Evolutionary conservation across 179 eudicot genomes (phyloP).

Genomic region (Camellia oleifera): DNA sequence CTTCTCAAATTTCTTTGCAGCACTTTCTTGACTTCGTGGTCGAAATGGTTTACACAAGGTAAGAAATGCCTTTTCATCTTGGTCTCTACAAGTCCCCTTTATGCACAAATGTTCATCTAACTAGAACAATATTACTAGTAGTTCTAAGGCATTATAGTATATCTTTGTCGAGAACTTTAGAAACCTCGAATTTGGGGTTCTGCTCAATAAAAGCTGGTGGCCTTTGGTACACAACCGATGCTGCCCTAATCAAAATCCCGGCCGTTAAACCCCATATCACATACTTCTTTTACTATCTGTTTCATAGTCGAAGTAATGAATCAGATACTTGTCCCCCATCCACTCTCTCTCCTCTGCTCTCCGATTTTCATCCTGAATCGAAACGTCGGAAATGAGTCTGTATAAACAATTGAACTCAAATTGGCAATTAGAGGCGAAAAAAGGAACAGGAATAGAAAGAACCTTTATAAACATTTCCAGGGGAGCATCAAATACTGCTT

Average conservation of each 20-base stretch:
- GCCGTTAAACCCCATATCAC: slow-evolving; percentile 96
- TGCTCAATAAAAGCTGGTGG: slow-evolving; percentile 80
- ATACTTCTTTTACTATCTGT: slow-evolving; percentile 48
- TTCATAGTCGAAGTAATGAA: slow-evolving; percentile 82
- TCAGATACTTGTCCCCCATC: slow-evolving; percentile 81
- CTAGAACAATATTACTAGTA: background rate
- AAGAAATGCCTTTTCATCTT: background rate
- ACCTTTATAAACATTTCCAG: slow-evolving; percentile 97
- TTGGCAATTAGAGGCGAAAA: background rate
- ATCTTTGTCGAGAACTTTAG: slow-evolving; percentile 38
- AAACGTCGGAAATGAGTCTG: background rate
- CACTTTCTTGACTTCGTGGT: background rate
- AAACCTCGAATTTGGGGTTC: slow-evolving; percentile 62
- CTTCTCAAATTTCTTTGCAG: background rate
- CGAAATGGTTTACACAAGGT: background rate
- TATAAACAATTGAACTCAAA: background rate
- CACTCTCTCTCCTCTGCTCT: slow-evolving; percentile 87
- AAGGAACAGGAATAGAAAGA: background rate
- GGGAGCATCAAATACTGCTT: slow-evolving; percentile 80
- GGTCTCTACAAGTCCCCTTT: background rate
- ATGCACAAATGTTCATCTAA: background rate
- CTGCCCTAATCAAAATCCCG: slow-evolving; percentile 87
- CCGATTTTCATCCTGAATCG: slow-evolving; percentile 72
- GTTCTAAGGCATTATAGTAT: slow-evolving; percentile 45
- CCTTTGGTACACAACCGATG: slow-evolving; percentile 81